phyloP scores from a whole-genome alignment of 805 yeast species.

The Saturnispora bothae region DNA sequence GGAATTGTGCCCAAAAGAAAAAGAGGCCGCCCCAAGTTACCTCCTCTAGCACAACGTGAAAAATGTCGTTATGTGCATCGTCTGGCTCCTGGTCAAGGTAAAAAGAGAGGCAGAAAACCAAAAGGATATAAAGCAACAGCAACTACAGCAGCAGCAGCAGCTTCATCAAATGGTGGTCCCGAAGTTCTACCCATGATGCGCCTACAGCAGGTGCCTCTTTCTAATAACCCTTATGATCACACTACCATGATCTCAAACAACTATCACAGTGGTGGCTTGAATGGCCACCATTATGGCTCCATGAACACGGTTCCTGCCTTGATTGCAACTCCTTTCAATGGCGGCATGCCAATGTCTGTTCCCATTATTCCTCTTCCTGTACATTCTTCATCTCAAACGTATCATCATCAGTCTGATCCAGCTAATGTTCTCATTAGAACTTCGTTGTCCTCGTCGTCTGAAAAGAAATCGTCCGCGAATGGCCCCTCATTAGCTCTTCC shows the following conservation, averaged over 20 bases:
- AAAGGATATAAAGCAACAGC: slow-evolving; percentile 4
- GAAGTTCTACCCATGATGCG: neutral
- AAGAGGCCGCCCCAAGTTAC: slow-evolving; percentile 23
- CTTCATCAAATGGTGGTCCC: neutral
- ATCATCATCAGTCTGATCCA: neutral
- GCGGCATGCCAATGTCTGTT: no score
- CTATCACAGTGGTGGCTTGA: no score
- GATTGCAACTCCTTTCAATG: no score
- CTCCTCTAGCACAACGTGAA: slow-evolving; percentile 20
- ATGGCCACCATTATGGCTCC: no score
- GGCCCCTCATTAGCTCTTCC: neutral
- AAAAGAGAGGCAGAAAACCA: slow-evolving; percentile 14
- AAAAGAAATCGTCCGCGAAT: slow-evolving; percentile 8
- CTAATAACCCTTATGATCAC: no score
- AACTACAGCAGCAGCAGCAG: neutral
- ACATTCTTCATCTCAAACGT: no score
- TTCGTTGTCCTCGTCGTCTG: slow-evolving; percentile 11
- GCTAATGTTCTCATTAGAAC: slow-evolving; percentile 5
- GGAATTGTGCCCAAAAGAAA: slow-evolving; percentile 13
- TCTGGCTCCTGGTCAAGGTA: slow-evolving; percentile 8
- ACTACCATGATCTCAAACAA: no score
- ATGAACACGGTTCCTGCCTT: no score
- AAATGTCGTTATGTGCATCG: slow-evolving; percentile 17
- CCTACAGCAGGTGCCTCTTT: neutral
- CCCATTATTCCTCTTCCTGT: no score